phyloP scores from a whole-genome alignment of 495 filamentous ascomycete genomes.

The Neurospora sublineolata region DNA sequence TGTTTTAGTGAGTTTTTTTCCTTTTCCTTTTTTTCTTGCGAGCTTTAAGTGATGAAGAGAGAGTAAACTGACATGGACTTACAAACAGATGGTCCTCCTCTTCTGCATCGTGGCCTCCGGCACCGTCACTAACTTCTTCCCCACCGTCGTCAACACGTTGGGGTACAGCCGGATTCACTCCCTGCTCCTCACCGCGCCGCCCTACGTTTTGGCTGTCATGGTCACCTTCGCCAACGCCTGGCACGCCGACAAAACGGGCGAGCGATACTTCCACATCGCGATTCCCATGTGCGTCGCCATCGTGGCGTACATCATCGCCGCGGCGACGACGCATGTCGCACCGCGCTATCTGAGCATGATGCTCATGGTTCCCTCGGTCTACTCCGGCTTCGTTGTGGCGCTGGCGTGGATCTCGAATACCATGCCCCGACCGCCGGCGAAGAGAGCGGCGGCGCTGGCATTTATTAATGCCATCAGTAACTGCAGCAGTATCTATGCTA shows the following conservation, averaged over 20 bases:
- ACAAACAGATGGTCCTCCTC: constrained; percentile 46
- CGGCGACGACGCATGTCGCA: constrained; percentile 48
- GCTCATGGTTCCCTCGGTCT: constrained; percentile 61
- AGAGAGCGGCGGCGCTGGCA: constrained; percentile 71
- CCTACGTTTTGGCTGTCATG: constrained; percentile 61
- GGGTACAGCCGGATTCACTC: constrained; percentile 51
- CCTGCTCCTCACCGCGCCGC: constrained; percentile 66
- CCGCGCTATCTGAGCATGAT: constrained; percentile 75
- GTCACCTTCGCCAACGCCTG: constrained; percentile 61
- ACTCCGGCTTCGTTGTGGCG: constrained; percentile 59
- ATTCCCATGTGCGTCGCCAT: constrained; percentile 58
- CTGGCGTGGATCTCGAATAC: constrained; percentile 73
- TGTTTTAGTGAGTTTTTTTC: constrained; percentile 41
- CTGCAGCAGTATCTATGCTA: constrained; percentile 59
- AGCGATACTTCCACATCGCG: constrained; percentile 68
- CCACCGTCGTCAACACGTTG: constrained; percentile 68
- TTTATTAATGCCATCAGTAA: constrained; percentile 77
- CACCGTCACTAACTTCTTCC: constrained; percentile 84
- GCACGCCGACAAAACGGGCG: constrained; percentile 68
- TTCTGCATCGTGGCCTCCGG: constrained; percentile 61
- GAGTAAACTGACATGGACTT: no score
- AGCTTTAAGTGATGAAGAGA: not conserved
- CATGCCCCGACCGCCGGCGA: constrained; percentile 71
- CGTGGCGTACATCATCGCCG: constrained; percentile 64
- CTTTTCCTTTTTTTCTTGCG: constrained; percentile 4